A percentile compares a stretch with the other conserved stretches of the same genome.
phyloP scores from a whole-genome alignment of 2,329 filamentous ascomycete genomes.

The Bipolaris victoriae region DNA sequence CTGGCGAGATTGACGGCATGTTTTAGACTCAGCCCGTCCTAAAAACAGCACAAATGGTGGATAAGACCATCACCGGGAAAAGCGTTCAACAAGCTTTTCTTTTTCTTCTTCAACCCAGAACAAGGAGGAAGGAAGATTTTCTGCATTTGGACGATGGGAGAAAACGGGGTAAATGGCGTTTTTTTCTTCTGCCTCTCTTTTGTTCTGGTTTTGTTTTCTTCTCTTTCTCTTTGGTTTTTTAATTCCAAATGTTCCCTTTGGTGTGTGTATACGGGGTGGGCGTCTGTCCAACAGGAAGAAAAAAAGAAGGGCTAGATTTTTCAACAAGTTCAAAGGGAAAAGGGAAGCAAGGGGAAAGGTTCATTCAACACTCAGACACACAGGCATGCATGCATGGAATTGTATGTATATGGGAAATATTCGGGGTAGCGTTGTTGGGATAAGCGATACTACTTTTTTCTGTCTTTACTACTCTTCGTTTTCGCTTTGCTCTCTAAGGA shows the following conservation, averaged over 20 bases:
- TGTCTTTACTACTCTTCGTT: neutral
- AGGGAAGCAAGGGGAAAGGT: neutral
- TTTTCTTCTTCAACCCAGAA: neutral
- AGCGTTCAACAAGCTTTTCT: conserved; percentile 18
- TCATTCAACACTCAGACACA: neutral
- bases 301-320: neutral
- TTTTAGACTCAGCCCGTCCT: conserved; percentile 66
- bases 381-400: too few relatives aligned
- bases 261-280: too few relatives aligned
- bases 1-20: conserved; percentile 68
- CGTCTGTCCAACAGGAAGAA: neutral
- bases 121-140: neutral
- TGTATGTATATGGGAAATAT: neutral
- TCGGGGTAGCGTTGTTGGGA: neutral
- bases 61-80: neutral
- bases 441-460: neutral
- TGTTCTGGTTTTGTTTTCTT: neutral
- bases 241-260: too few relatives aligned
- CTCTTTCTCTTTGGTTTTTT: neutral
- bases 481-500: too few relatives aligned
- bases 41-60: too few relatives aligned
- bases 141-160: neutral
- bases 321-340: neutral
- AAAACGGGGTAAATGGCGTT: conserved; percentile 1
- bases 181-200: neutral